Conservation (phyloP, 2,329 filamentous ascomycete species). For the Aspergillus pseudoterreus region DNA sequence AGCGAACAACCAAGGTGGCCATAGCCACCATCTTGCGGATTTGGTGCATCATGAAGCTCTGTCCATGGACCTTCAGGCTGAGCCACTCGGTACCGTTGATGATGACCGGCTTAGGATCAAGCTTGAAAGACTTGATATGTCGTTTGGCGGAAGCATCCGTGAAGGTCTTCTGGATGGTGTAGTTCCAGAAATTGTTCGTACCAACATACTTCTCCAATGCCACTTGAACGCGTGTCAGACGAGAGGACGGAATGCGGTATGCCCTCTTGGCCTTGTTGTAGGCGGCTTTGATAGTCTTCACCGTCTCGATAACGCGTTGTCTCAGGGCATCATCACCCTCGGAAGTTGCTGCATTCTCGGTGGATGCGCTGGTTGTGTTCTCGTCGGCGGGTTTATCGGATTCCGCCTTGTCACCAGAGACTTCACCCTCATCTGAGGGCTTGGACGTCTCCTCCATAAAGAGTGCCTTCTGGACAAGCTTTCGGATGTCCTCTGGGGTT, state of each 20-base stretch:
- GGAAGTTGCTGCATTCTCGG: neutral
- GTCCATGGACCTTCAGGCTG: slow-evolving; percentile 90
- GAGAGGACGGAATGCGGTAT: slow-evolving; percentile 72
- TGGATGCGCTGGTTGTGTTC: neutral
- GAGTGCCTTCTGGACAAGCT: slow-evolving; percentile 39
- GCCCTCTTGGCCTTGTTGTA: slow-evolving; percentile 78
- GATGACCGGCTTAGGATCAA: slow-evolving; percentile 70
- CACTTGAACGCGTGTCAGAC: slow-evolving; percentile 71
- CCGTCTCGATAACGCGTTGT: slow-evolving; percentile 58
- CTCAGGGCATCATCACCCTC: slow-evolving; percentile 16
- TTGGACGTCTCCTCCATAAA: slow-evolving; percentile 31
- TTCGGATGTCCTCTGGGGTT: slow-evolving; percentile 40
- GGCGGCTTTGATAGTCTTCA: slow-evolving; percentile 73
- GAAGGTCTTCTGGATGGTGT: slow-evolving; percentile 83
- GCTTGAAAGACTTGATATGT: slow-evolving; percentile 86
- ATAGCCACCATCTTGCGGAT: slow-evolving; percentile 99
- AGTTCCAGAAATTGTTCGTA: slow-evolving; percentile 94
- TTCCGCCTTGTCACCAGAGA: slow-evolving; percentile 13
- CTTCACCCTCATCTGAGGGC: slow-evolving; percentile 11
- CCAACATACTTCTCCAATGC: slow-evolving; percentile 73
- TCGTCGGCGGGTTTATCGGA: slow-evolving; percentile 1
- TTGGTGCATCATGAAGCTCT: slow-evolving; percentile 99
- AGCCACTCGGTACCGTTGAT: slow-evolving; percentile 95
- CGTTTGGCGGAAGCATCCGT: slow-evolving; percentile 81
- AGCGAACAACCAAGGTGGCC: slow-evolving; percentile 78